Evolutionary conservation across 2,329 filamentous ascomycete genomes (phyloP).

Genomic region (Colletotrichum chrysophilum): DNA sequence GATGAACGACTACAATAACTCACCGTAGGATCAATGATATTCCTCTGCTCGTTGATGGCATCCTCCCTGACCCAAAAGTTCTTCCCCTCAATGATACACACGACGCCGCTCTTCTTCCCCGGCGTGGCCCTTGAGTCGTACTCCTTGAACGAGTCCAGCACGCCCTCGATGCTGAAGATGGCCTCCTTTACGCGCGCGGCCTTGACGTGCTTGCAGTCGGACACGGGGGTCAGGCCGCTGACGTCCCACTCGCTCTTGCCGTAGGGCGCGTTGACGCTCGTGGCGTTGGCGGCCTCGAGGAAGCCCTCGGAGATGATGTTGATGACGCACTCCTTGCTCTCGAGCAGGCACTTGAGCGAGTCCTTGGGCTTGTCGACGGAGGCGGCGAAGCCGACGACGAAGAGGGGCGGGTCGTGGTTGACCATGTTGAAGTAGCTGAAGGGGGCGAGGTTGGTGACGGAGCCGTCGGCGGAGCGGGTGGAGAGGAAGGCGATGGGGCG

Average conservation of each 20-base stretch:
- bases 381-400: conserved; percentile 63
- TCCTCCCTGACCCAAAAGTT: conserved; percentile 91
- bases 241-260: conserved; percentile 69
- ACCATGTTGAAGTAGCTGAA: conserved; percentile 88
- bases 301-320: conserved; percentile 88
- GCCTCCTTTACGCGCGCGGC: conserved; percentile 80
- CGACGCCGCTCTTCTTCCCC: conserved; percentile 75
- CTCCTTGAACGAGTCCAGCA: conserved; percentile 75
- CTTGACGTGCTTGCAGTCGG: conserved; percentile 68
- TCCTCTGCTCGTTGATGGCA: conserved; percentile 79
- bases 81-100: conserved; percentile 82
- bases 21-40: conserved; percentile 73
- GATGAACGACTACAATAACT: conserved; percentile 30
- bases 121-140: conserved; percentile 75
- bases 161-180: conserved; percentile 82
- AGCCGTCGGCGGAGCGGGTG: conserved; percentile 63
- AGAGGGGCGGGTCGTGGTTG: conserved; percentile 85
- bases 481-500: conserved; percentile 76
- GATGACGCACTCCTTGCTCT: conserved; percentile 78
- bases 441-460: conserved; percentile 74
- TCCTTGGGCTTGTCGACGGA: conserved; percentile 70
- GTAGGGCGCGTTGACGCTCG: conserved; percentile 77
- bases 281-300: conserved; percentile 86
- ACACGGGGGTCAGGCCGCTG: conserved; percentile 73
- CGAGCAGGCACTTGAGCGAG: conserved; percentile 74